Evolutionary conservation across 192 early-diverging fungal genomes (phyloP).

Genomic region (Umbelopsis sp.): DNA sequence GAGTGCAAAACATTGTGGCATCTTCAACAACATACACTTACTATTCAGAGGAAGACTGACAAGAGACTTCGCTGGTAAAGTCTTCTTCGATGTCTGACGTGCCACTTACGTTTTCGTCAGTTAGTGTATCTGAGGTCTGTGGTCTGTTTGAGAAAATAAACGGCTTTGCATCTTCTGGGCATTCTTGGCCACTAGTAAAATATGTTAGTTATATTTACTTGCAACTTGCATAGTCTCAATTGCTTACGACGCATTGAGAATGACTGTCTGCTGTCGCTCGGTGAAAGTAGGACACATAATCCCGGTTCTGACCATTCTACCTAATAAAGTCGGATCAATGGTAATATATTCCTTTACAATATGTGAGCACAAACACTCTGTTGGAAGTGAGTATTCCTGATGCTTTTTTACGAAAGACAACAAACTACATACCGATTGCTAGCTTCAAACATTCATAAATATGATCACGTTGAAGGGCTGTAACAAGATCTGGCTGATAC

Average conservation of each 20-base stretch:
- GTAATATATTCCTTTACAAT: slow-evolving; percentile 52
- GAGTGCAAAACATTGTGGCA: too few species aligned
- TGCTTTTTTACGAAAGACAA: not conserved
- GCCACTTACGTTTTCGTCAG: too few species aligned
- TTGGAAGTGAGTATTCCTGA: not conserved
- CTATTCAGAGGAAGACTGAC: too few species aligned
- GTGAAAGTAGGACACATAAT: slow-evolving; percentile 70
- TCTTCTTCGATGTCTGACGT: too few species aligned
- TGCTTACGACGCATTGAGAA: slow-evolving; percentile 41
- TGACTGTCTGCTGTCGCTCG: slow-evolving; percentile 67
- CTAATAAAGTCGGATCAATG: slow-evolving; percentile 55
- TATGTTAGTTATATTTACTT: not conserved
- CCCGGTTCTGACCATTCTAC: slow-evolving; percentile 61
- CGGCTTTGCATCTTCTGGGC: slow-evolving; percentile 5
- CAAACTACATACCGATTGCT: slow-evolving; percentile 6
- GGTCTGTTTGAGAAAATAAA: not conserved
- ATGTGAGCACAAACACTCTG: slow-evolving; percentile 60
- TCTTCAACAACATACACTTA: too few species aligned
- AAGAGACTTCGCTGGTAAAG: too few species aligned
- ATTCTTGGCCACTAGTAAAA: not conserved
- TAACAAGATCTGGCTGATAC: slow-evolving; percentile 62
- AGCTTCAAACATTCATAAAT: slow-evolving; percentile 48
- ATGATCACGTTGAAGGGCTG: slow-evolving; percentile 72
- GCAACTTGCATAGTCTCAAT: not conserved
- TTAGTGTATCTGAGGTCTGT: too few species aligned